Percentiles rank a stretch among this genome's conserved stretches.
phyloP scores from a whole-genome alignment of 352 stramenopile species.

The Halophytophthora batemanensis region DNA sequence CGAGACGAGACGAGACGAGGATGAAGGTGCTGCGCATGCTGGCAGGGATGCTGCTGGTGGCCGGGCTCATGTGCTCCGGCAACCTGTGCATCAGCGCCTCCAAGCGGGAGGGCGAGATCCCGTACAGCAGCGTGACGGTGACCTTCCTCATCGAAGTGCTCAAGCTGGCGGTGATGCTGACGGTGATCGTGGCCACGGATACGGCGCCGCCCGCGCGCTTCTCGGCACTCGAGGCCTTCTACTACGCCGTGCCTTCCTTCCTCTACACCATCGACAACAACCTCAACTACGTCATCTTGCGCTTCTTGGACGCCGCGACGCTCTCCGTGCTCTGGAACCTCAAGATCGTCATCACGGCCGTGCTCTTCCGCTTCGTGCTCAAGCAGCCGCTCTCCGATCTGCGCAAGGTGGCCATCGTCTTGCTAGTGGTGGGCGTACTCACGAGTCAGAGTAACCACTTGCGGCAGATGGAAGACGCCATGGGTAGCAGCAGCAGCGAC shows the following conservation, averaged over 20 bases:
- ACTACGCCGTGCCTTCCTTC: constrained; percentile 81
- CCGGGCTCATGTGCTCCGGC: constrained; percentile 70
- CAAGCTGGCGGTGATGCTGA: constrained; percentile 58
- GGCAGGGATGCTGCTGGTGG: constrained; percentile 58
- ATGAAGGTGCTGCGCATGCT: constrained; percentile 50
- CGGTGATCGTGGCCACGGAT: constrained; percentile 38
- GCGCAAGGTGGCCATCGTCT: constrained; percentile 66
- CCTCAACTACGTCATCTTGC: constrained; percentile 85
- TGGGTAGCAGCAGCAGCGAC: constrained; percentile 8
- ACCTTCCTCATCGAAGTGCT: constrained; percentile 85
- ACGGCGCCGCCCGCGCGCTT: constrained; percentile 40
- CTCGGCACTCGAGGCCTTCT: constrained; percentile 49
- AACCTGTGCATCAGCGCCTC: constrained; percentile 86
- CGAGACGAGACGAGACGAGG: background rate
- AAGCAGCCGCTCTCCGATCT: constrained; percentile 69
- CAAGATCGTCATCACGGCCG: constrained; percentile 84
- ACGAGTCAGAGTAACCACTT: constrained; percentile 78
- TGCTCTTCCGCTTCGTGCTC: constrained; percentile 82
- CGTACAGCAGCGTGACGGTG: constrained; percentile 81
- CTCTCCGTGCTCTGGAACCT: constrained; percentile 88
- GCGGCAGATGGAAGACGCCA: constrained; percentile 28
- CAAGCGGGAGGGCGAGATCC: constrained; percentile 70
- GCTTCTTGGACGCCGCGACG: constrained; percentile 82
- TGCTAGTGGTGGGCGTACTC: constrained; percentile 76
- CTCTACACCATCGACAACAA: constrained; percentile 89